Evolutionary conservation across 768 basidiomycete species (phyloP).

Genomic region (Chlorophyllum brunneum): DNA sequence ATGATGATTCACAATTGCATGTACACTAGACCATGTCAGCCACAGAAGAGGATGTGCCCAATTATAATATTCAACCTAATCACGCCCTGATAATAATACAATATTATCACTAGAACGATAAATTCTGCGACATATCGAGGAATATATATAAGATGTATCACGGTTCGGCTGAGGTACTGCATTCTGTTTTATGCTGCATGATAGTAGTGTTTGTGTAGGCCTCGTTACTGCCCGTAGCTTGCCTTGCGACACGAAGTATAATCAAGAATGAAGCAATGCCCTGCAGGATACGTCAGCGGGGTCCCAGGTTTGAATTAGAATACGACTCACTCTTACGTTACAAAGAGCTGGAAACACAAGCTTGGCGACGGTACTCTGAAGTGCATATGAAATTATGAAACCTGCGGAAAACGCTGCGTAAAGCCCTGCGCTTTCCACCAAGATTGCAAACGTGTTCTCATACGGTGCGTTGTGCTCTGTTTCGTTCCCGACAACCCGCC

Average conservation of each 20-base stretch:
- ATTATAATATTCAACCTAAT: no score
- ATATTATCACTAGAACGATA: no score
- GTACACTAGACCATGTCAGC: no score
- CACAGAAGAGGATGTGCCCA: no score
- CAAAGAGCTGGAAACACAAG: not conserved
- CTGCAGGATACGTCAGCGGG: not conserved
- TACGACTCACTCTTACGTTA: not conserved
- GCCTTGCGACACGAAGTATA: not conserved
- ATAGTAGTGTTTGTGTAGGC: no score
- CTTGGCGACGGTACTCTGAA: not conserved
- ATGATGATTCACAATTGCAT: no score
- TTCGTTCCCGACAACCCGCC: not conserved
- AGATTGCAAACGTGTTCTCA: not conserved
- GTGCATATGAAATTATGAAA: not conserved
- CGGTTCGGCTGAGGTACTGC: no score
- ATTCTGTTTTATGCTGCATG: no score
- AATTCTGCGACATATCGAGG: no score
- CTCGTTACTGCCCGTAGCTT: not conserved
- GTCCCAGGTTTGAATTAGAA: no score
- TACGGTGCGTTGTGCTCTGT: not conserved
- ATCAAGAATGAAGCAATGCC: slow-evolving; percentile 1
- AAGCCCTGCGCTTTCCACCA: not conserved
- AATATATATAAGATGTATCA: no score
- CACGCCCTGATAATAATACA: no score
- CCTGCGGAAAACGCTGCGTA: not conserved